Evolutionary conservation across 352 stramenopile species (phyloP), one percentile per base, ranked within the genome.

Genomic region (Pythium insidiosum): DNA sequence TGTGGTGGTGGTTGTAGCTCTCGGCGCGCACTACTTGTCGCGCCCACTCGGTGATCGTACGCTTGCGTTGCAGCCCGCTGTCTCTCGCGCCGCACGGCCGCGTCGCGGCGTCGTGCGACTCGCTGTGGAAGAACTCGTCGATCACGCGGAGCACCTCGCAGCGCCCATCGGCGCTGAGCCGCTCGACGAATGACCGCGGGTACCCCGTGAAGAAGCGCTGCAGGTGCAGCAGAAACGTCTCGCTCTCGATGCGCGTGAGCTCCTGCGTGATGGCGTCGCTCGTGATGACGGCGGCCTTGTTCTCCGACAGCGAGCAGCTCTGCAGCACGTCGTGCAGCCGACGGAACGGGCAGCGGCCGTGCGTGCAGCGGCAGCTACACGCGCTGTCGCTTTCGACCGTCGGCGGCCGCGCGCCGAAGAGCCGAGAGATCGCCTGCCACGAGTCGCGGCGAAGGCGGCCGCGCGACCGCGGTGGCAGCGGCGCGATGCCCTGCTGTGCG

Each of bases 121-220:
- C 34, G 13, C 18, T 10, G 13, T 7, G 6, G 13, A 43, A 16
- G 39, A 84, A 84, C 2, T 12, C 23, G 7, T 61, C 57, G 35
- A 84, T 49, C 20, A 67, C 19, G 10, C 42, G 53, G 30, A 84
- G 53, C 6, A 82, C 71, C 18, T 59, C 47, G 28, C 73, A 85
- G 21, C 48, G 69, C 35, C 73, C 53, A 18, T 48, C 47, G 13
- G 39, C 42, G 26, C 75, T 69, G 11, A 79, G 35, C 4, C 42
- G 54, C 43, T 75, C 52, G 16, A 85, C 54, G n/a, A 82, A 73
- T 13, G 57, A 34, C 6, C 52, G 63, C 7, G 72, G 63, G 23
- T 74, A 82, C 2, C 63, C 66, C 26, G 60, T 59, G 34, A 84
- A 84, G 37, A 78, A 73, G 15, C 58, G 56, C 33, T 63, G 55